Evolutionary conservation across 805 yeast species (phyloP).

Genomic region (Candida sonorensis): DNA sequence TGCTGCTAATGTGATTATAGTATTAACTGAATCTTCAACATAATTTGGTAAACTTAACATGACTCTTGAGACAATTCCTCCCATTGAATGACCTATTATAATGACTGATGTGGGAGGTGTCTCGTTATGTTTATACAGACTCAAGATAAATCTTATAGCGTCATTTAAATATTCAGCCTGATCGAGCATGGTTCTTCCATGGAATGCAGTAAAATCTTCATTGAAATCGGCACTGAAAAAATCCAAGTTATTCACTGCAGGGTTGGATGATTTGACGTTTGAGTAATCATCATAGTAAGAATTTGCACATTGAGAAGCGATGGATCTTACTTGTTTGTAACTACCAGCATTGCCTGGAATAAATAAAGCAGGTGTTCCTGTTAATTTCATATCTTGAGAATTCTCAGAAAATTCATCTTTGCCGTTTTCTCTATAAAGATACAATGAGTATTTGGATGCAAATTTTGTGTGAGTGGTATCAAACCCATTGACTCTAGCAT

Average conservation of each 20-base stretch:
- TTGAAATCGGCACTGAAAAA: conserved; percentile 91
- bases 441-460: conserved; percentile 79
- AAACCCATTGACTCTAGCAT: conserved; percentile 67
- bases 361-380: conserved; percentile 84
- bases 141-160: conserved; percentile 70
- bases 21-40: conserved; percentile 61
- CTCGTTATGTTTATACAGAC: conserved; percentile 43
- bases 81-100: conserved; percentile 91
- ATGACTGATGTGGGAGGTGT: conserved; percentile 52
- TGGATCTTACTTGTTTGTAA: conserved; percentile 79
- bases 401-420: conserved; percentile 50
- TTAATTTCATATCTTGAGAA: conserved; percentile 22
- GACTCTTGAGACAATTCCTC: conserved; percentile 88
- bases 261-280: conserved; percentile 20
- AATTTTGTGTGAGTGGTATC: conserved; percentile 62
- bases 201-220: conserved; percentile 94
- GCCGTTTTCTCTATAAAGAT: conserved; percentile 80
- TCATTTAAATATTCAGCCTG: conserved; percentile 92
- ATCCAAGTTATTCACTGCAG: conserved; percentile 50
- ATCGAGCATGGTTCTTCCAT: conserved; percentile 86
- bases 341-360: conserved; percentile 99
- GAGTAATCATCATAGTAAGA: conserved; percentile 35
- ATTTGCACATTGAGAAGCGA: conserved; percentile 77
- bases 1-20: conserved; percentile 78
- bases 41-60: conserved; percentile 79